Base-by-base conservation (phyloP, 2,329 filamentous ascomycete genomes). In the Monilinia polystroma region DNA sequence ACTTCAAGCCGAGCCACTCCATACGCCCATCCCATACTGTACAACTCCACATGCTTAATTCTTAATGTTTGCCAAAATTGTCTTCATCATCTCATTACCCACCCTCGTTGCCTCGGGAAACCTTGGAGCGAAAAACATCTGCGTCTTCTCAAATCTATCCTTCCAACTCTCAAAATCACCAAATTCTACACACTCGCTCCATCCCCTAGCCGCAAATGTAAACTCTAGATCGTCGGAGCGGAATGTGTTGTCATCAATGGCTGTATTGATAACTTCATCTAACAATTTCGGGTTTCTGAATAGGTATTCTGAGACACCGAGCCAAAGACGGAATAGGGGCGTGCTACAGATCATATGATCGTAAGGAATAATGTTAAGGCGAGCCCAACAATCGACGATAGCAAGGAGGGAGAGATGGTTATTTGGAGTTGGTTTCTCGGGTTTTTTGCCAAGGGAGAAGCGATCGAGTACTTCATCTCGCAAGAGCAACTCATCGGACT, bases 311-410 rank as follows among this genome's bases (percentile, higher is more conserved):
- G 93, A 94, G n/a, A 97, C 96, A 66, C 95, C 95, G 45, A 99
- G 85, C 87, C 95, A 97, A 71, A 99, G 87, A 62, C 95, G 90
- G 82, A 99, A 99, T 57, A 98, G 86, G 81, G 95, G 95, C 51
- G 95, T 99, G 64, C 93, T 97, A 81, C 95, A 99, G 72, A 99
- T 96, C 93, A 99, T 99, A 81, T 99, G 96, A 79, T 99, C 94
- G 78, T 99, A 99, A 0, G 95, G 95, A 58, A 96, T 90, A 74
- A 97, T 99, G 45, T 88, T 90, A 56, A 98, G 84, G 72, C 92
- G 91, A 76, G 91, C 95, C 95, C 95, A 99, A 80, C 94, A 98
- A 80, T 99, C 95, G 54, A 98, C 96, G 87, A 99, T 99, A 57
- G 93, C 95, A 55, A 99, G 84, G 67, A 99, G 83, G 76, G 89